These are phyloP conservation scores for Syncephalastrum monosporum DNA, from an alignment of 371 early-diverging fungal genomes.

Conservation along the genomic window DNA sequence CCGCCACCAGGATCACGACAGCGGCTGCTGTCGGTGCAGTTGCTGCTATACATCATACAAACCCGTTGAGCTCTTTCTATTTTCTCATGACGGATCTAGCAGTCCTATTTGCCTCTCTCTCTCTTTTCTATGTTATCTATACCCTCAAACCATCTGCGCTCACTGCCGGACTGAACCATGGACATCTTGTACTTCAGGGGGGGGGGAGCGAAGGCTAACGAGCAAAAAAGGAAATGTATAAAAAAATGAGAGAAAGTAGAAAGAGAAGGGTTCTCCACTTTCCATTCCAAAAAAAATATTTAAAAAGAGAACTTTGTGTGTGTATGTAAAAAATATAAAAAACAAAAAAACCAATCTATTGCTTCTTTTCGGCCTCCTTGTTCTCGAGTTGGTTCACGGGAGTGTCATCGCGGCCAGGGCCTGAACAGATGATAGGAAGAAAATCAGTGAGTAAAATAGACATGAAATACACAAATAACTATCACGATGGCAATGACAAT, in stretches of 20 bases:
- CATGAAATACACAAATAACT: no score
- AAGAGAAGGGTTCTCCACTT: slow-evolving; percentile 4
- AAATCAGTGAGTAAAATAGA: neutral
- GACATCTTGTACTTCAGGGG: neutral
- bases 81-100: neutral
- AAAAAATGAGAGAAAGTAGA: slow-evolving; percentile 4
- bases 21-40: slow-evolving; percentile 1
- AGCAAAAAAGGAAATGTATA: neutral
- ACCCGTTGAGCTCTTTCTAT: neutral
- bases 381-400: slow-evolving; percentile 36
- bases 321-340: slow-evolving; percentile 6
- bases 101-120: neutral
- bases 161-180: no score
- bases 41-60: slow-evolving; percentile 3
- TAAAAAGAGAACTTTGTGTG: neutral
- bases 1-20: no score
- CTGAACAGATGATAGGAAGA: slow-evolving; percentile 10
- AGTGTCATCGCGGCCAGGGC: slow-evolving; percentile 51
- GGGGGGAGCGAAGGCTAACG: neutral
- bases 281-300: slow-evolving; percentile 3
- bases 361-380: slow-evolving; percentile 33
- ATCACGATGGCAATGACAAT: no score
- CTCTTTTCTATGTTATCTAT: no score
- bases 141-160: no score
- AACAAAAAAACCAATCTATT: slow-evolving; percentile 23